A percentile compares a stretch with the other conserved stretches of the same genome.
Conservation (phyloP, 768 basidiomycete species). For the Agrocybe pediades region DNA sequence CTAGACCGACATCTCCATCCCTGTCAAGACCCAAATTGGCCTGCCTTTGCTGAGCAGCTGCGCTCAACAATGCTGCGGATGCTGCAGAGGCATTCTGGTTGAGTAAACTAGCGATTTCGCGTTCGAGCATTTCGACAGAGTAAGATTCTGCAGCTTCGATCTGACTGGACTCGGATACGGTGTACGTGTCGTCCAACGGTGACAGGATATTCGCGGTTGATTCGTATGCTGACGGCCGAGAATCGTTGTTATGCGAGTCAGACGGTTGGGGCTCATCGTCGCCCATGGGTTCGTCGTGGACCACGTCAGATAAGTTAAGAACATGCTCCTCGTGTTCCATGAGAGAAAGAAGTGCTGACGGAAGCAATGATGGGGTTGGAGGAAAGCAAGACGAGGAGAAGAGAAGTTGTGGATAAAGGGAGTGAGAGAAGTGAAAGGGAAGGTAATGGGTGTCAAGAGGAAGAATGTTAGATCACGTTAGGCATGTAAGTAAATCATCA, state of each 20-base stretch:
- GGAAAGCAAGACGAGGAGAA: neutral
- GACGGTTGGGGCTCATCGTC: constrained; percentile 46
- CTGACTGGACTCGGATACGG: constrained; percentile 37
- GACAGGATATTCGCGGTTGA: constrained; percentile 38
- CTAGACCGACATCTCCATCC: constrained; percentile 29
- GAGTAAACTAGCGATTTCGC: constrained; percentile 73
- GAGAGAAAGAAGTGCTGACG: constrained; percentile 1
- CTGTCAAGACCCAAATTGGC: constrained; percentile 40
- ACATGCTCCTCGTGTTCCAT: constrained; percentile 65
- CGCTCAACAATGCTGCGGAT: constrained; percentile 61
- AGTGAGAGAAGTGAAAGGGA: neutral
- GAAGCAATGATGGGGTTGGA: neutral
- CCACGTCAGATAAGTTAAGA: constrained; percentile 81
- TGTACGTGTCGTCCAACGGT: constrained; percentile 36
- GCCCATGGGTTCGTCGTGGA: constrained; percentile 75
- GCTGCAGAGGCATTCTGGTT: constrained; percentile 76
- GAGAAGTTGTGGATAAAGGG: neutral
- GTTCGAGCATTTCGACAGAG: constrained; percentile 74
- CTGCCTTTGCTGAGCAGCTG: constrained; percentile 71
- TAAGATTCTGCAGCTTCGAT: constrained; percentile 48
- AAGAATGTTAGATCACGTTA: neutral
- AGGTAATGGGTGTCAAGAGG: neutral
- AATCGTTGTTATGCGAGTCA: constrained; percentile 26
- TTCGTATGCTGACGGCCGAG: constrained; percentile 34
- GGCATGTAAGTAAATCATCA: neutral